Evolutionary conservation across 768 basidiomycete species (phyloP), one percentile per base, ranked within the genome.

Genomic region (Cubamyces lactineus): DNA sequence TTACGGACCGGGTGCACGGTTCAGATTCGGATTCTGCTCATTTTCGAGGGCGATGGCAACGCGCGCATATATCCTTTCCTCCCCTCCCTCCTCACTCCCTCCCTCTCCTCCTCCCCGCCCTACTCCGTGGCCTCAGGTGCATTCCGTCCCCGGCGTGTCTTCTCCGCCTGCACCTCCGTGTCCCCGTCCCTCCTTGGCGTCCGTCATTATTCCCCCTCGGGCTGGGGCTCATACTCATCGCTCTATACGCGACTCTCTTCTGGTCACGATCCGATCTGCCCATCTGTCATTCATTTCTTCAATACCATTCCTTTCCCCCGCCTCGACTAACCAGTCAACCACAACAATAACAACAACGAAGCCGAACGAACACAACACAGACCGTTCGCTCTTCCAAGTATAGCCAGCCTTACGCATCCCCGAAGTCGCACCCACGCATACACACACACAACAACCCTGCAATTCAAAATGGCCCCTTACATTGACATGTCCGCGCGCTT

Each of bases 391-490:
- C 34, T 34, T 11, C 34, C 34, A 34, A 34, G 34, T 7, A 34
- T 23, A 23, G 45, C n/a, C n/a, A n/a, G n/a, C 43, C 21, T 9
- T 19, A 45, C 43, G 43, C 45, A 46, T 23, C 45, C 19, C 45
- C 23, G 34, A n/a, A 41, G 41, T 7, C 30, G 12, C 21, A 40
- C 40, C 12, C 24, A 34, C 8, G 41, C 15, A 6, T 19, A 2
- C 15, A 38, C 40, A 12, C 26, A 42, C 21, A 12, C 43, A 16
- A 8, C 49, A 43, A 15, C 4, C n/a, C 2, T 42, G 8, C 43
- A 23, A 49, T 40, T 19, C 3, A 78, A 77, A 26, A 80, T 65
- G 48, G 81, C 79, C 11, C 63, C 64, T 34, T 46, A 49, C 53
- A 39, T 60, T 42, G 45, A 49, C 53, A 39, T 47, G 23, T 53